Percentiles rank a stretch among this genome's conserved stretches.
phyloP scores from a whole-genome alignment of 73 alveolate genomes.

The Paramecium pentaurelia region DNA sequence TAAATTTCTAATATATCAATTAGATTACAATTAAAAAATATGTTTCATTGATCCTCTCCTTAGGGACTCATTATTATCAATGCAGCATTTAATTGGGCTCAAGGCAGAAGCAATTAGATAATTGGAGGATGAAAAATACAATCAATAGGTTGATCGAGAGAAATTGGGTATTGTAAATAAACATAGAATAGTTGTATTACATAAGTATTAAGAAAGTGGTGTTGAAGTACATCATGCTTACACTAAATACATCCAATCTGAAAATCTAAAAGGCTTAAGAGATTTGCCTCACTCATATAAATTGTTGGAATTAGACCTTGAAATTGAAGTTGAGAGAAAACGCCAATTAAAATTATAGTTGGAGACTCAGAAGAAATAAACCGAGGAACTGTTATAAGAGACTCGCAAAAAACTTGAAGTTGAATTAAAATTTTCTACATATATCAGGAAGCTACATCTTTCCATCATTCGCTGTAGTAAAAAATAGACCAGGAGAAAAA shows the following conservation, averaged over 20 bases:
- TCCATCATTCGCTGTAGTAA: conserved; percentile 51
- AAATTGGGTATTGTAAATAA: background rate
- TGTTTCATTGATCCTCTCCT: conserved; percentile 36
- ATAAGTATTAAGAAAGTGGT: conserved; percentile 43
- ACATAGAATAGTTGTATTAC: background rate
- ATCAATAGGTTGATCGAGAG: conserved; percentile 22
- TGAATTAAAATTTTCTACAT: conserved; percentile 49
- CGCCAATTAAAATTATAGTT: background rate
- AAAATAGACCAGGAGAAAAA: background rate
- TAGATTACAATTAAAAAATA: background rate
- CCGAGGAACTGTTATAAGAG: background rate
- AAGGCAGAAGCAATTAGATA: conserved; percentile 36
- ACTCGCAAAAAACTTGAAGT: conserved; percentile 52
- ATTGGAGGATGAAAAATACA: conserved; percentile 36
- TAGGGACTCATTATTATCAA: conserved; percentile 8
- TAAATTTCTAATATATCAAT: background rate
- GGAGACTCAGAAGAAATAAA: background rate
- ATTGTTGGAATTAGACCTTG: background rate
- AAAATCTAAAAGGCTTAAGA: conserved; percentile 25
- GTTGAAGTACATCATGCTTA: conserved; percentile 53
- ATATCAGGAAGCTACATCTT: conserved; percentile 54
- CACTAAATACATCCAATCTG: conserved; percentile 34
- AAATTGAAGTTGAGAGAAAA: conserved; percentile 31
- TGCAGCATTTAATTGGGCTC: background rate
- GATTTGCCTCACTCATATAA: conserved; percentile 21